These are phyloP conservation scores for Bonia amplexicaulis DNA, from an alignment of 176 grass and related monocot species.

Conservation along the genomic window DNA sequence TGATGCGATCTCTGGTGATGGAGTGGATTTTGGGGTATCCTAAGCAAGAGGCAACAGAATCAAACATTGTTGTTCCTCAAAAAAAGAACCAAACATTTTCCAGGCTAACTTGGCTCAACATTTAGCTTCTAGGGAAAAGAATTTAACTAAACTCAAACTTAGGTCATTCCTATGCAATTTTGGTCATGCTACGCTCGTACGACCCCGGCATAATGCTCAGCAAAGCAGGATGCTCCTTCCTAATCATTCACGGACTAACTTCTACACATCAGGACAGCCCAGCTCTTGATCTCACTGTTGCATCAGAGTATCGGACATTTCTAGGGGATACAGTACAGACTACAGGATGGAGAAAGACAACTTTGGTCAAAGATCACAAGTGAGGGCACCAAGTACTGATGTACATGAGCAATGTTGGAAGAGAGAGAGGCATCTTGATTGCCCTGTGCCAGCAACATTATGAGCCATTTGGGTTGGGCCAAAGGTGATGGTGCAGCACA, in stretches of 20 bases:
- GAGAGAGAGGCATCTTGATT: constrained; percentile 27
- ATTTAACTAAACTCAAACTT: background rate
- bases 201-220: background rate
- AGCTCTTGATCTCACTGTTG: background rate
- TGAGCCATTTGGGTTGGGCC: constrained; percentile 31
- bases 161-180: background rate
- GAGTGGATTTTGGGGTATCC: constrained; percentile 53
- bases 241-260: background rate
- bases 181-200: background rate
- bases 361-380: constrained; percentile 34
- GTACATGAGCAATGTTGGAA: constrained; percentile 32
- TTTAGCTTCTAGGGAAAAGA: constrained; percentile 8
- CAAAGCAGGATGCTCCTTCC: background rate
- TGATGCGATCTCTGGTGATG: constrained; percentile 45
- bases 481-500: constrained; percentile 40
- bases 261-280: background rate
- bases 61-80: constrained; percentile 9
- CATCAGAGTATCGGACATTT: background rate
- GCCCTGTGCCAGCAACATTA: constrained; percentile 38
- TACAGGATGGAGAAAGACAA: background rate
- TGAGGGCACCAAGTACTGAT: constrained; percentile 25
- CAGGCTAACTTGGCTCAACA: background rate
- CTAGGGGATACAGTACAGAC: background rate
- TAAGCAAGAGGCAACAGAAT: constrained; percentile 40
- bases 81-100: constrained; percentile 12